Evolutionary conservation across 2,329 filamentous ascomycete genomes (phyloP), one percentile per base, ranked within the genome.

Genomic region (Aspergillus costaricaensis): DNA sequence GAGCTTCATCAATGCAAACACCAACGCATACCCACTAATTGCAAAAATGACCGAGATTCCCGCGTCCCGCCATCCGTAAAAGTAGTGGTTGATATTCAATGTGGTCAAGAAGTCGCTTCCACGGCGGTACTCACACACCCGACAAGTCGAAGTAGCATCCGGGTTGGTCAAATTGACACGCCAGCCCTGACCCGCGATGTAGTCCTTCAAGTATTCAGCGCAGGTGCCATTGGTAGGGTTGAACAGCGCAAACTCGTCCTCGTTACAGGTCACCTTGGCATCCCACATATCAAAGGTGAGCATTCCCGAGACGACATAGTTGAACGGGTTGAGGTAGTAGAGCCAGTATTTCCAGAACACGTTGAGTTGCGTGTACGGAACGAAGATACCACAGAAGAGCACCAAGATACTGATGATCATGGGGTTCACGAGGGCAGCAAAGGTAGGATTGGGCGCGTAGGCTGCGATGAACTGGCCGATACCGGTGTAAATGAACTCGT

Each of bases 391-490:
- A 72, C 90, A 91, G 80, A 91, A 91, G 2, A 89, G 76, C 12
- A 82, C 81, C 63, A 91, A 88, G 74, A 88, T 84, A 70, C 90
- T 85, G 75, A 91, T 88, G 80, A 91, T 88, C 77, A 91, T 87
- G 0, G 89, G 89, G 69, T 91, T 91, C 48, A 85, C 85, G 61
- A 91, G 89, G 54, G 90, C 86, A 0, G 88, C 90, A 72, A 91
- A 91, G 56, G 82, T 86, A 0, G 90, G 77, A 62, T 80, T 81
- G 39, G 77, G 89, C 0, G 90, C 88, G 71, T 91, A 91, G 0
- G 91, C 90, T 58, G 87, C 89, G 65, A 93, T 89, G 86, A 89
- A 92, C 72, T 91, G 90, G 14, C 89, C 91, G 85, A 88, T 92
- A 64, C 81, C 86, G 19, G 82, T 84, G 73, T 87, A 85, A 78